Base-by-base conservation (phyloP, 2,329 filamentous ascomycete genomes). In the Claviceps africana region DNA sequence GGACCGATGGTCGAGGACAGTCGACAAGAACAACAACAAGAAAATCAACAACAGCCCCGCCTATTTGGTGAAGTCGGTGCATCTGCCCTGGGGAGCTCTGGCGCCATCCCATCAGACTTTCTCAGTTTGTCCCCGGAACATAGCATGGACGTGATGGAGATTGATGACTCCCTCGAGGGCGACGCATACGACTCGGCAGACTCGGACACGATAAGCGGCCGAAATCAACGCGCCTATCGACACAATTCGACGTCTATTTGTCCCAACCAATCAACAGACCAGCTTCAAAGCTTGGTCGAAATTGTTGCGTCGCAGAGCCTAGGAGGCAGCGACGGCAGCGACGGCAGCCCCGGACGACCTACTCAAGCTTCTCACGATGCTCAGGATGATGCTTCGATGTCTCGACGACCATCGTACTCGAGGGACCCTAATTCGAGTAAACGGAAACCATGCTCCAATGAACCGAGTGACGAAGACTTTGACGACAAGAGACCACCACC, bases 1-100 rank as follows among this genome's bases (percentile, higher is more conserved):
- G 77, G 79, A 48, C 84, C 85, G 65, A 80, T 85, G 47, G 82
- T 81, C 68, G 81, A 64, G 43, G 62, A 56, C 21, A 58, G 60
- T 13, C 2, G 13, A 42, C 40, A 22, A 9, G 15, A 40, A 25
- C 42, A 15, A 28, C 67, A 65, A 5, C 65, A 62, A 3, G 70
- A 65, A 3, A 69, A 62, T 2, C 28, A 46, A 46, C 67, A 65
- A 6, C 66, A 62, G 2, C 70, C 65, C 3, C 70, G 70, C 10
- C 63, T 81, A 2, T 81, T 79, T 60, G 78, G 78, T 2, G 78
- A 81, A 55, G 73, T 81, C 6, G 72, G 72, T 19, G 65, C 67
- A 19, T 81, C 77, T 4, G 76, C 72, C 0, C 64, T 79, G 19
- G 74, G 74, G 13, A 79, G 73, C 59, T 76, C 75, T 8, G 77